Conservation (phyloP, 805 yeast genomes). For the Cephaloascus fragrans region DNA sequence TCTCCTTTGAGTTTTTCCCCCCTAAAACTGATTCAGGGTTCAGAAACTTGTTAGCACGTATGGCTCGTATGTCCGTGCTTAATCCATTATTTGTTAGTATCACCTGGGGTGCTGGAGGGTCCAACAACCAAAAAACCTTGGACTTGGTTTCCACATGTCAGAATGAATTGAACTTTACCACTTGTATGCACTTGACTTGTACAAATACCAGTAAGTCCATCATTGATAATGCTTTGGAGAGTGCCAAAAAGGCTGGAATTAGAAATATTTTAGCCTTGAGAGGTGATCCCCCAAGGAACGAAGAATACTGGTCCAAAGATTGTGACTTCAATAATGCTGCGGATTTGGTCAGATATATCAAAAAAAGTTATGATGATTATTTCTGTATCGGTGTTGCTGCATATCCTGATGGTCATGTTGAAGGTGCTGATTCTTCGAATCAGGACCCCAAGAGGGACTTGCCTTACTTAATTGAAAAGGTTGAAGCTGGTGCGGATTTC, state of each 20-base stretch:
- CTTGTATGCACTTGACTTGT: conserved; percentile 92
- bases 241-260: conserved; percentile 71
- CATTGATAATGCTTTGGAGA: conserved; percentile 68
- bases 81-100: conserved; percentile 87
- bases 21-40: conserved; percentile 91
- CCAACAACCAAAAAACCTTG: conserved; percentile 78
- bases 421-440: conserved; percentile 57
- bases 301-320: conserved; percentile 46
- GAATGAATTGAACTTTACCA: conserved; percentile 68
- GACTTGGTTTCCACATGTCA: conserved; percentile 76
- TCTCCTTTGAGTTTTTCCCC: conserved; percentile 93
- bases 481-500: conserved; percentile 92
- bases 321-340: conserved; percentile 68
- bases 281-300: conserved; percentile 89
- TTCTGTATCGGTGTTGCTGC: conserved; percentile 97
- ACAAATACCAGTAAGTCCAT: conserved; percentile 77
- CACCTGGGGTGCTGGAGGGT: conserved; percentile 99
- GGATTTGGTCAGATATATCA: conserved; percentile 79
- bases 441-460: conserved; percentile 66
- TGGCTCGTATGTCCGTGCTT: conserved; percentile 78
- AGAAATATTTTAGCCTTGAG: conserved; percentile 69
- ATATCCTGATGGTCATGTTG: conserved; percentile 96
- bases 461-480: conserved; percentile 73
- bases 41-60: conserved; percentile 74
- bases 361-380: conserved; percentile 58